Percentiles rank a stretch among this genome's conserved stretches.
These are phyloP conservation scores for Nigrospora osmanthi DNA, from an alignment of 2,329 filamentous ascomycete genomes.

Conservation along the genomic window DNA sequence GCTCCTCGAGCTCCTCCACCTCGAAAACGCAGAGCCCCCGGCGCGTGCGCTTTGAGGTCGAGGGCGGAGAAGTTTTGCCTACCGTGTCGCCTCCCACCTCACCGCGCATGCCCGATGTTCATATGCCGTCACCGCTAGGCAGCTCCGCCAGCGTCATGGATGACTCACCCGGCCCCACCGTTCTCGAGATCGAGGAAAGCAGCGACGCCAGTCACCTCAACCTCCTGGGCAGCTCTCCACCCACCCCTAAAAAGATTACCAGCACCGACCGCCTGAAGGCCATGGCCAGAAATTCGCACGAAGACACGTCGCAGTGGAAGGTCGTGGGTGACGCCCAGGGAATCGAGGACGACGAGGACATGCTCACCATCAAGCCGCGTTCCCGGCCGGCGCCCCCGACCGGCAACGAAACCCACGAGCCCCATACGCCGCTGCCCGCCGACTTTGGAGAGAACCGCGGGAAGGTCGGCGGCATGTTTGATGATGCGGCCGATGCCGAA, in stretches of 20 bases:
- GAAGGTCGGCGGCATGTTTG: conserved; percentile 5
- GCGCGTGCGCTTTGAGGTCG: conserved; percentile 55
- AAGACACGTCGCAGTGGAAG: conserved; percentile 44
- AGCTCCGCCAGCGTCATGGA: conserved; percentile 13
- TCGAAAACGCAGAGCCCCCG: conserved; percentile 43
- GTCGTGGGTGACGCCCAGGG: conserved; percentile 26
- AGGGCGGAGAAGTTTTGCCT: conserved; percentile 52
- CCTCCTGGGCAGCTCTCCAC: conserved; percentile 22
- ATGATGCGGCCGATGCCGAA: conserved; percentile 7
- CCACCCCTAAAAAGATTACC: conserved; percentile 42
- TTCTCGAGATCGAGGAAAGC: conserved; percentile 18
- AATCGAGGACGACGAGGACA: conserved; percentile 20
- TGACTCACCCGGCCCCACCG: conserved; percentile 9
- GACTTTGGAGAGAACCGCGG: neutral
- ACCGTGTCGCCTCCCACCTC: conserved; percentile 43
- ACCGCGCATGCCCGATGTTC: conserved; percentile 15
- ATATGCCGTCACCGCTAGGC: conserved; percentile 22
- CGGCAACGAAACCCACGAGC: conserved; percentile 2
- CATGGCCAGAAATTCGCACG: conserved; percentile 41
- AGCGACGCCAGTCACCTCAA: conserved; percentile 27
- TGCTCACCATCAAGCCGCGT: conserved; percentile 14
- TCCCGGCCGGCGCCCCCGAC: too few species aligned
- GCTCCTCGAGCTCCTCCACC: conserved; percentile 43
- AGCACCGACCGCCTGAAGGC: conserved; percentile 47
- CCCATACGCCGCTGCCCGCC: conserved; percentile 1